Evolutionary conservation across 192 early-diverging fungal species (phyloP).

Genomic region (Coemansia reversa): DNA sequence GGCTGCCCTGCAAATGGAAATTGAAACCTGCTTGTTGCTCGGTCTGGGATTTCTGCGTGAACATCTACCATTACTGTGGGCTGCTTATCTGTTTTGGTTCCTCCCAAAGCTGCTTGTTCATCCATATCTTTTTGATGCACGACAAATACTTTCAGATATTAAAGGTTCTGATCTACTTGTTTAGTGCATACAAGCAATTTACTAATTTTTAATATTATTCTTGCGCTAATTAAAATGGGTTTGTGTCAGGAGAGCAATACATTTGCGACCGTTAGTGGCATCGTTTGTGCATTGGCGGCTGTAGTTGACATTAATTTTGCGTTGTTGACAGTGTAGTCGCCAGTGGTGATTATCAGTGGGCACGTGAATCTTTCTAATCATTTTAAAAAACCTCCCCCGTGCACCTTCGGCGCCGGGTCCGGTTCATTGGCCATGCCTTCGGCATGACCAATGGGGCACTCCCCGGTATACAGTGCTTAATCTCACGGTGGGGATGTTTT

Average conservation of each 20-base stretch:
- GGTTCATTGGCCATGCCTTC: too few species aligned
- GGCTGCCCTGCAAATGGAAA: constrained; percentile 77
- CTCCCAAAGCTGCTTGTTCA: background rate
- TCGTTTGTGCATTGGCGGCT: too few species aligned
- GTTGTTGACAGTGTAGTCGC: too few species aligned
- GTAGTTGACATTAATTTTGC: background rate
- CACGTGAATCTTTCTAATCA: too few species aligned
- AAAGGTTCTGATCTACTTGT: background rate
- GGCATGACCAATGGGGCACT: too few species aligned
- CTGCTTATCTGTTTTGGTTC: background rate
- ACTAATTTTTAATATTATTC: background rate
- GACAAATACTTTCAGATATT: background rate
- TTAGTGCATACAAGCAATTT: background rate
- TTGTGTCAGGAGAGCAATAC: background rate
- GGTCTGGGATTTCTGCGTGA: constrained; percentile 4
- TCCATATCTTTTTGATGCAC: background rate
- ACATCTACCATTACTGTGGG: constrained; percentile 7
- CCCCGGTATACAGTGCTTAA: too few species aligned
- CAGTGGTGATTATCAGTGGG: too few species aligned
- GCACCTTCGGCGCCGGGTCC: too few species aligned
- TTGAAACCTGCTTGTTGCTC: constrained; percentile 16
- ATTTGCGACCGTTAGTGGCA: too few species aligned
- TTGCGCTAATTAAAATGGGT: background rate
- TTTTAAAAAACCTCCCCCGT: too few species aligned
- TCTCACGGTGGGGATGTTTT: too few species aligned